Evolutionary conservation across 352 stramenopile species (phyloP), one percentile per base, ranked within the genome.

Genomic region (Pythium aphanidermatum): DNA sequence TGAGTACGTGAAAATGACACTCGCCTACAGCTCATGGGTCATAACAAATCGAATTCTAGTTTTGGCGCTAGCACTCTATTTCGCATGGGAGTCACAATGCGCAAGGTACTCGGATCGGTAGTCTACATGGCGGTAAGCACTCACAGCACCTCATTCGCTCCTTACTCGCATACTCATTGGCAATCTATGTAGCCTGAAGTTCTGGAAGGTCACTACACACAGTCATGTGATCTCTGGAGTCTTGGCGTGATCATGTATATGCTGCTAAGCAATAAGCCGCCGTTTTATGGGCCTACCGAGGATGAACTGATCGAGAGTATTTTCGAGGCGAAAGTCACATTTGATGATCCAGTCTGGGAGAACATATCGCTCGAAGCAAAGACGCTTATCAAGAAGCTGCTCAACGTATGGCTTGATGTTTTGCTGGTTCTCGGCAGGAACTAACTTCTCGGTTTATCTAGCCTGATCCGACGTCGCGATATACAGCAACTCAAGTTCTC

Each of bases 201-300:
- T 1, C 63, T 86, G 2, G 68, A 88, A 37, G 75, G 75, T 9
- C 75, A 86, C 50, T 88, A 88, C 56, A 85, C 63, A 31, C 65
- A 86, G 17, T 50, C 70, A 4, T 92, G 79, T 30, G 79, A 92
- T 68, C 66, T 89, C 21, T 92, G 79, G 76, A 92, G 79, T 51
- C 70, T 92, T 6, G 79, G 79, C 9, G 69, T 92, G 16, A 83
- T 89, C 47, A 92, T 89, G 78, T 92, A 78, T 54, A 92, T 89
- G 79, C 66, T 92, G 20, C 55, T 92, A 37, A 89, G 74, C 67
- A 88, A 88, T 60, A 70, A 67, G 45, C 57, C 70, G 12, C 79
- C 79, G 4, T 92, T 92, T 37, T 67, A 76, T 25, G 79, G 72
- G 13, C 45, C 71, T 0, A 86, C 65, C 0, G 77, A 92, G 24